phyloP scores from a whole-genome alignment of 148 eudicot species.

The Rhododendron vialii region DNA sequence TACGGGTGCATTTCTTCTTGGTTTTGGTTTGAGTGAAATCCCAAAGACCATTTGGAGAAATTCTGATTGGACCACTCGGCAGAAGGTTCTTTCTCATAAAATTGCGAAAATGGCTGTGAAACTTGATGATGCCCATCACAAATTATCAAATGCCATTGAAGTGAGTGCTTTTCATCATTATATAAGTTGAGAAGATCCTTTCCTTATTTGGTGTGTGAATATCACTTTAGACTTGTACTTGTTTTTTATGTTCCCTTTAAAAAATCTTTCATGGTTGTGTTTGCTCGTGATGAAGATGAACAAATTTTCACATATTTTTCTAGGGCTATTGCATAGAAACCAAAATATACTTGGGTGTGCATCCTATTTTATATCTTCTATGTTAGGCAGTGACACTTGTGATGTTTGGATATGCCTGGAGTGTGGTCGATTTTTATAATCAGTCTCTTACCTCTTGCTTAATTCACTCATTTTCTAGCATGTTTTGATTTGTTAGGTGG shows the following conservation, averaged over 20 bases:
- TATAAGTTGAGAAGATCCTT: not conserved
- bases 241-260: not conserved
- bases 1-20: slow-evolving; percentile 96
- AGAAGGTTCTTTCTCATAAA: slow-evolving; percentile 82
- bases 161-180: slow-evolving; percentile 42
- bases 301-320: not conserved
- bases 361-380: not conserved
- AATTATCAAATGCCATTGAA: slow-evolving; percentile 85
- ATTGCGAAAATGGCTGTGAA: slow-evolving; percentile 85
- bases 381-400: not conserved
- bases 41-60: slow-evolving; percentile 89
- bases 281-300: not conserved
- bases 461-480: not conserved
- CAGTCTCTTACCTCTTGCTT: not conserved
- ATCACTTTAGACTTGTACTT: not conserved
- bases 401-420: not conserved
- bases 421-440: not conserved
- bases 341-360: not conserved
- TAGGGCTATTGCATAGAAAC: not conserved
- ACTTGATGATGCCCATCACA: slow-evolving; percentile 92
- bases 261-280: not conserved
- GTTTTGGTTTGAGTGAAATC: slow-evolving; percentile 95
- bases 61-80: slow-evolving; percentile 89
- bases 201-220: not conserved
- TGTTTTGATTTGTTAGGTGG: slow-evolving; percentile 50